Percentiles rank a stretch among this genome's conserved stretches.
phyloP scores from a whole-genome alignment of 2,329 filamentous ascomycete genomes.

The Claviceps cyperi region DNA sequence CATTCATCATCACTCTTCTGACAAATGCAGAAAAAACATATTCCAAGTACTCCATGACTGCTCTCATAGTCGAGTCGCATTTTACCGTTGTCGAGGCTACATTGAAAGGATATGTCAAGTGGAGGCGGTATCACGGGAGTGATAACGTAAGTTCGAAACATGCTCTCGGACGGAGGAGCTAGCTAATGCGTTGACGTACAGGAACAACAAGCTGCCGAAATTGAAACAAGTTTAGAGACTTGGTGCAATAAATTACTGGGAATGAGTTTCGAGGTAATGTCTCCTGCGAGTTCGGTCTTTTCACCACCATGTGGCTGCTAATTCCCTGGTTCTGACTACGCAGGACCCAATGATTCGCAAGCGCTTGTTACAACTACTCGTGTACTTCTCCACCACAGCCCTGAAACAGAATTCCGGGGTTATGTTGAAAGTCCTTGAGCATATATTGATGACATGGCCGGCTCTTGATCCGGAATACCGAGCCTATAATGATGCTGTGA shows the following conservation, averaged over 20 bases:
- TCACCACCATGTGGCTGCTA: not conserved
- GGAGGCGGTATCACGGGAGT: slow-evolving; percentile 31
- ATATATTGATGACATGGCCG: slow-evolving; percentile 77
- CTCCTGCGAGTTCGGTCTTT: not conserved
- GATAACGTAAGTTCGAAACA: slow-evolving; percentile 15
- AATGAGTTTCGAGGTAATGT: slow-evolving; percentile 48
- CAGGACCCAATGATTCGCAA: slow-evolving; percentile 73
- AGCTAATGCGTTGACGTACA: slow-evolving; percentile 7
- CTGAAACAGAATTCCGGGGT: slow-evolving; percentile 65
- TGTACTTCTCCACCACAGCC: slow-evolving; percentile 71
- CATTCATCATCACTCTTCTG: not conserved
- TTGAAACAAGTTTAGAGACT: slow-evolving; percentile 50
- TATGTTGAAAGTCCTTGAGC: slow-evolving; percentile 79
- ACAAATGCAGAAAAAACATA: slow-evolving; percentile 35
- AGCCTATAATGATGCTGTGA: slow-evolving; percentile 75
- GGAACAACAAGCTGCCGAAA: slow-evolving; percentile 36
- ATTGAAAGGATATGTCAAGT: slow-evolving; percentile 77
- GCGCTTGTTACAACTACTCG: slow-evolving; percentile 65
- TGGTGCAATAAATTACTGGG: slow-evolving; percentile 62
- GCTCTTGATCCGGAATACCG: slow-evolving; percentile 54
- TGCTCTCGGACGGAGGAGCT: not conserved
- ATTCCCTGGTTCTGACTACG: not conserved
- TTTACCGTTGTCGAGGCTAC: slow-evolving; percentile 81
- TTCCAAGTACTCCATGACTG: slow-evolving; percentile 54
- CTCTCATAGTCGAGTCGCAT: slow-evolving; percentile 72